phyloP scores from a whole-genome alignment of 2,329 filamentous ascomycete species.

The Rutstroemia sp. region DNA sequence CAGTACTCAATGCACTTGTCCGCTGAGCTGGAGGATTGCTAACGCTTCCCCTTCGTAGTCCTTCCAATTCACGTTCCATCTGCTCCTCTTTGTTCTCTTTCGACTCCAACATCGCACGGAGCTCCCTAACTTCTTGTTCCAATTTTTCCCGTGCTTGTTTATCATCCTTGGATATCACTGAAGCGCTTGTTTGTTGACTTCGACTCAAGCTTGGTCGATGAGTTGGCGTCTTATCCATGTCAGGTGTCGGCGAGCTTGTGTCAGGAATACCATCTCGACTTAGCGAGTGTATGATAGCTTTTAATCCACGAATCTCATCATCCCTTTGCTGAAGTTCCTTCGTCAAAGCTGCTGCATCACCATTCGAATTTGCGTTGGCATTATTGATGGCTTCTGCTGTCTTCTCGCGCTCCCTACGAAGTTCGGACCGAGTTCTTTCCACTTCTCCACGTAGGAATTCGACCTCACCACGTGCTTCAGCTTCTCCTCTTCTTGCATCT shows the following conservation, averaged over 20 bases:
- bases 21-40: constrained; percentile 36
- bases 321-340: constrained; percentile 90
- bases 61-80: constrained; percentile 73
- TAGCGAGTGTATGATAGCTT: constrained; percentile 94
- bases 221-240: constrained; percentile 27
- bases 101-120: constrained; percentile 64
- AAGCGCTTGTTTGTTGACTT: not conserved
- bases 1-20: constrained; percentile 43
- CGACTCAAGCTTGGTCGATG: constrained; percentile 36
- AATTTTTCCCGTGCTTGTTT: constrained; percentile 59
- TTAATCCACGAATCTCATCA: constrained; percentile 92
- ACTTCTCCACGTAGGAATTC: constrained; percentile 94
- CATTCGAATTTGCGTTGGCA: constrained; percentile 21
- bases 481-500: constrained; percentile 87
- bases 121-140: constrained; percentile 72
- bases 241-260: constrained; percentile 13
- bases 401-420: constrained; percentile 83
- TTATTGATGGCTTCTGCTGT: constrained; percentile 54
- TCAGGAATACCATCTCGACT: constrained; percentile 60
- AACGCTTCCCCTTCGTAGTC: constrained; percentile 44
- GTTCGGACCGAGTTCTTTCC: constrained; percentile 79
- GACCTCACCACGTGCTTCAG: constrained; percentile 89
- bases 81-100: constrained; percentile 75
- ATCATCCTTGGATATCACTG: constrained; percentile 44
- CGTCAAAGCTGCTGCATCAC: constrained; percentile 42